Conservation (phyloP, 148 eudicot genomes). For the Rhododendron mucronatum region DNA sequence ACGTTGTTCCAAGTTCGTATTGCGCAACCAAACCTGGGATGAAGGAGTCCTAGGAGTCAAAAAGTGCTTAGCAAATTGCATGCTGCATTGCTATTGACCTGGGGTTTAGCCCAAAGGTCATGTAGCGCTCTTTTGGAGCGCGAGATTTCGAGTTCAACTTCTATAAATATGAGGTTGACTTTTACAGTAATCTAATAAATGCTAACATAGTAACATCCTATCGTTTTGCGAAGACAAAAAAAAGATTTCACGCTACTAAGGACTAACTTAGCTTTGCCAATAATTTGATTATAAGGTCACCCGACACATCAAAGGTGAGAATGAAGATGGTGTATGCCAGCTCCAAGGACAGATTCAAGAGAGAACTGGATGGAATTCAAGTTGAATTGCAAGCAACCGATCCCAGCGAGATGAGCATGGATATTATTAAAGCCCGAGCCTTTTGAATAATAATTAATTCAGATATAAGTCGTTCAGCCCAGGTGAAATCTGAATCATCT, state of each 20-base stretch:
- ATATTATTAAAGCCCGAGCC: conserved; percentile 66
- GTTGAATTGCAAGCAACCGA: conserved; percentile 85
- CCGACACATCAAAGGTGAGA: conserved; percentile 73
- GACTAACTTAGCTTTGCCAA: neutral
- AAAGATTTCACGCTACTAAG: neutral
- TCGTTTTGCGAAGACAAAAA: too few species aligned
- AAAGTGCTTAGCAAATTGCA: too few species aligned
- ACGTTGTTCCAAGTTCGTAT: neutral
- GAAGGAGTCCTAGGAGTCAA: neutral
- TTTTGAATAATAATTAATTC: conserved; percentile 9
- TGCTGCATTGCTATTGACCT: too few species aligned
- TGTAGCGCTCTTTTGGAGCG: too few species aligned
- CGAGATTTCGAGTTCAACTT: too few species aligned
- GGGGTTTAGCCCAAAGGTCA: neutral
- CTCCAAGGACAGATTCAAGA: conserved; percentile 87
- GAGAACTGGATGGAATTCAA: conserved; percentile 85
- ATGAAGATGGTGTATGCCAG: conserved; percentile 96
- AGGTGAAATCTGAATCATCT: too few species aligned
- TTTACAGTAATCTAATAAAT: too few species aligned
- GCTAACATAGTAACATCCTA: too few species aligned
- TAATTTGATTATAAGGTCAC: conserved; percentile 41
- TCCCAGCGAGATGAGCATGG: conserved; percentile 85
- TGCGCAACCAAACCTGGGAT: neutral
- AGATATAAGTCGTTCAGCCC: too few species aligned
- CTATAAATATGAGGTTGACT: too few species aligned